phyloP scores from a whole-genome alignment of 2,329 filamentous ascomycete genomes.

The Capronia coronata region DNA sequence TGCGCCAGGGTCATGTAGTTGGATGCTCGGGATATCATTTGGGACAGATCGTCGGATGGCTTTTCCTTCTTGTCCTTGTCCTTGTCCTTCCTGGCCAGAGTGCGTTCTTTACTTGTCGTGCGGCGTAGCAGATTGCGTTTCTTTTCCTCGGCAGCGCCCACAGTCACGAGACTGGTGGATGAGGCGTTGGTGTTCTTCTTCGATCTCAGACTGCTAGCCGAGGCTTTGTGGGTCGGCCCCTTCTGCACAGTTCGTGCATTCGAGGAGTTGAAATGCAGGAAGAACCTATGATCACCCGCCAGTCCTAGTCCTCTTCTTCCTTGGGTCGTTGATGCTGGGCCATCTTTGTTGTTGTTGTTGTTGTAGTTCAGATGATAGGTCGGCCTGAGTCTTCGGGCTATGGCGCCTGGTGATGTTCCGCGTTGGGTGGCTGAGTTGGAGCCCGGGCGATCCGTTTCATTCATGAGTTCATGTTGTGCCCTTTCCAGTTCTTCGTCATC shows the following conservation, averaged over 20 bases:
- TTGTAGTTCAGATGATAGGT: conserved; percentile 49
- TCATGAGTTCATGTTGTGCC: conserved; percentile 35
- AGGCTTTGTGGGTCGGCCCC: conserved; percentile 28
- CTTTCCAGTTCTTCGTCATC: conserved; percentile 45
- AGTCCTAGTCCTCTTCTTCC: conserved; percentile 24
- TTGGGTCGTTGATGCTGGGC: conserved; percentile 3
- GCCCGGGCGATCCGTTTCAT: conserved; percentile 25
- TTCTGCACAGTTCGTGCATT: conserved; percentile 14
- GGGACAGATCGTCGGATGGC: conserved; percentile 79
- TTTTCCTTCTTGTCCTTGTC: conserved; percentile 54
- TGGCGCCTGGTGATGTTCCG: conserved; percentile 60
- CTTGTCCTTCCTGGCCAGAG: too few relatives aligned
- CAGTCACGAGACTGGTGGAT: conserved; percentile 18
- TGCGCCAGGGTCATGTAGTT: conserved; percentile 97
- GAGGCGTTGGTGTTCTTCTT: conserved; percentile 36
- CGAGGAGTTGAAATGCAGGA: conserved; percentile 24
- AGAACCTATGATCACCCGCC: conserved; percentile 24
- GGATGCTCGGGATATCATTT: conserved; percentile 92
- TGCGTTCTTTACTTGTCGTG: conserved; percentile 33
- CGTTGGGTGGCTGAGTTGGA: conserved; percentile 42
- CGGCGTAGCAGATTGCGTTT: conserved; percentile 37
- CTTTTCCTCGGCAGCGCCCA: conserved; percentile 38
- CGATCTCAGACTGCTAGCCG: conserved; percentile 28
- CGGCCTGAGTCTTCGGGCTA: conserved; percentile 76
- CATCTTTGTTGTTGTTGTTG: conserved; percentile 13